Evolutionary conservation across 108 stramenopile species (phyloP).

Genomic region (Mayamaea pseudoterrestris): DNA sequence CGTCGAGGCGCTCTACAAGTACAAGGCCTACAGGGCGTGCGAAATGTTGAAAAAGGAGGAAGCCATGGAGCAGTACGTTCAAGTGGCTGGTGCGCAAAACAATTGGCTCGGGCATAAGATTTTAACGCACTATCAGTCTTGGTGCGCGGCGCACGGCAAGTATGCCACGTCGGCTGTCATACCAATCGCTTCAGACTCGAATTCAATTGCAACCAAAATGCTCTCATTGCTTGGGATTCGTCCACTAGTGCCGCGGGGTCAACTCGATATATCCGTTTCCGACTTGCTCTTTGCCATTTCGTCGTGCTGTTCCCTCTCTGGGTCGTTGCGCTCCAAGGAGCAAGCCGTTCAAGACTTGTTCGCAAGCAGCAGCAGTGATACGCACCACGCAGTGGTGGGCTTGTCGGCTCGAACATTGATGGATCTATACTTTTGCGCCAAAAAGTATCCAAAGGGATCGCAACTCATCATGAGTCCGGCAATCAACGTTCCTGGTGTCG

Average conservation of each 20-base stretch:
- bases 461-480: conserved; percentile 64
- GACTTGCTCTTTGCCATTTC: conserved; percentile 37
- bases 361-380: neutral
- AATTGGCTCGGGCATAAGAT: neutral
- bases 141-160: neutral
- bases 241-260: conserved; percentile 45
- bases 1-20: conserved; percentile 28
- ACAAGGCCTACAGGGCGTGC: conserved; percentile 31
- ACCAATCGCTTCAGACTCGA: too few relatives aligned
- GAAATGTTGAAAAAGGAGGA: conserved; percentile 3
- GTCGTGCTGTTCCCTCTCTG: conserved; percentile 12
- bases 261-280: conserved; percentile 41
- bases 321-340: neutral
- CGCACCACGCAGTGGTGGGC: conserved; percentile 36
- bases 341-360: conserved; percentile 4
- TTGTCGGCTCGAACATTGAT: conserved; percentile 63
- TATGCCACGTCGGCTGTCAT: neutral
- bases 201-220: neutral
- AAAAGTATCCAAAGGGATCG: conserved; percentile 36
- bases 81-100: conserved; percentile 7
- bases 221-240: neutral
- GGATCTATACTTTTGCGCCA: conserved; percentile 51
- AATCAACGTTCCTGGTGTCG: conserved; percentile 68
- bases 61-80: conserved; percentile 32
- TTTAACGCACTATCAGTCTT: neutral